Evolutionary conservation across 495 filamentous ascomycete species (phyloP).

Genomic region (Podospora fimiseda): DNA sequence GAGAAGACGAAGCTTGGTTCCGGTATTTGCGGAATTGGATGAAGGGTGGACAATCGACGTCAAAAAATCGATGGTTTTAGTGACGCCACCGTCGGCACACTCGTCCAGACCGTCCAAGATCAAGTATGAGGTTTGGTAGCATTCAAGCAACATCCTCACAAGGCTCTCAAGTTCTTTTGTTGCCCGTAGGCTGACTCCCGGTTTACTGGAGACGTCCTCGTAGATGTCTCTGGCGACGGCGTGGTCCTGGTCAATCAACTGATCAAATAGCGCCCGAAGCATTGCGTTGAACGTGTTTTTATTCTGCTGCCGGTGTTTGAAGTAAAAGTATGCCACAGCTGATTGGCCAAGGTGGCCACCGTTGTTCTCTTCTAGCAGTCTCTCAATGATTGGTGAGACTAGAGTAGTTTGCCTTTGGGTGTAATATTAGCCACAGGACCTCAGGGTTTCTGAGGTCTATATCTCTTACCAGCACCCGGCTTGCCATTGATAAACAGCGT

Average conservation of each 20-base stretch:
- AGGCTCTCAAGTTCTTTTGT: not conserved
- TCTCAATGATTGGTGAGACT: not conserved
- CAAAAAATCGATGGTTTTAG: not conserved
- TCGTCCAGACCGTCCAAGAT: not conserved
- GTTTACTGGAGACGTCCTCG: not conserved
- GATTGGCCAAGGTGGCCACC: not conserved
- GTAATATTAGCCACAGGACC: too few relatives aligned
- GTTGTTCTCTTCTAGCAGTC: not conserved
- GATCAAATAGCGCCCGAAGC: not conserved
- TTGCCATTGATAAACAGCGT: not conserved
- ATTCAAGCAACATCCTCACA: not conserved
- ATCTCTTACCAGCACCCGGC: not conserved
- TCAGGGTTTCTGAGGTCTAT: too few relatives aligned
- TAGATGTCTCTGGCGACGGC: not conserved
- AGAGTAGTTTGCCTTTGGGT: not conserved
- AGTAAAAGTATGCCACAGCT: not conserved
- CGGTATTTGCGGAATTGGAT: not conserved
- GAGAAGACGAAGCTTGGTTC: not conserved
- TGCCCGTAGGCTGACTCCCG: not conserved
- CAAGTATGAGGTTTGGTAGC: not conserved
- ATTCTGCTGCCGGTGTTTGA: not conserved
- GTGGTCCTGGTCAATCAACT: slow-evolving; percentile 1
- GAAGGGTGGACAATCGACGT: not conserved
- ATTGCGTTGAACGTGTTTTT: not conserved
- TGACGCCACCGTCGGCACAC: not conserved